Percentiles rank a stretch among this genome's conserved stretches.
Evolutionary conservation across 2,329 filamentous ascomycete species (phyloP).

Genomic region (Microsporum canis): DNA sequence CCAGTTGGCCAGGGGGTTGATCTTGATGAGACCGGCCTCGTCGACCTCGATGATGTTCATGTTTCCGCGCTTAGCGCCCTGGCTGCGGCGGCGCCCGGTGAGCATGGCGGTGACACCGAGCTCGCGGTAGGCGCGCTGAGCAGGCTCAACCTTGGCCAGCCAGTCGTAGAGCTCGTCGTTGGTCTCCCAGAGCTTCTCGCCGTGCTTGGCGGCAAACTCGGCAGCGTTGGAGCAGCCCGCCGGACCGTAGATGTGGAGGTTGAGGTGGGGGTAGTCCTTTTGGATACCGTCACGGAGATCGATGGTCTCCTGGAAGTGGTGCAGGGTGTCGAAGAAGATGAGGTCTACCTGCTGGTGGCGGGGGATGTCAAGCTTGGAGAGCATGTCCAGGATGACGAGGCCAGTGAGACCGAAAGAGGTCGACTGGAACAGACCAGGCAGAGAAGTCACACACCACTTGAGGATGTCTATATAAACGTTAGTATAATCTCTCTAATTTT

Average conservation of each 20-base stretch:
- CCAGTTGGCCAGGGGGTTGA: conserved; percentile 96
- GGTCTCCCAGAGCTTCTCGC: conserved; percentile 70
- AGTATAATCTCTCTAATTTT: conserved; percentile 9
- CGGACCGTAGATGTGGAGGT: conserved; percentile 83
- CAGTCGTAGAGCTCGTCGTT: conserved; percentile 91
- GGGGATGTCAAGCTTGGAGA: conserved; percentile 40
- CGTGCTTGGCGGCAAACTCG: conserved; percentile 74
- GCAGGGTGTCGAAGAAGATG: conserved; percentile 71
- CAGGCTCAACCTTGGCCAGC: conserved; percentile 93
- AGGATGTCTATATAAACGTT: conserved; percentile 54
- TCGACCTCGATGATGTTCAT: conserved; percentile 89
- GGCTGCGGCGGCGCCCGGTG: conserved; percentile 80
- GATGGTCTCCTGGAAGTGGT: conserved; percentile 71
- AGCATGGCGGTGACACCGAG: conserved; percentile 81
- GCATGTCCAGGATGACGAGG: conserved; percentile 66
- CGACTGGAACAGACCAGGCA: conserved; percentile 80
- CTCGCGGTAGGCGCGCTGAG: conserved; percentile 78
- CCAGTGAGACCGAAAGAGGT: conserved; percentile 75
- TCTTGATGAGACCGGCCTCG: conserved; percentile 83
- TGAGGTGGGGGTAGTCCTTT: conserved; percentile 63
- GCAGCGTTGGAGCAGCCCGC: conserved; percentile 58
- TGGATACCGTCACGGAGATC: conserved; percentile 63
- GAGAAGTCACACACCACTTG: conserved; percentile 79
- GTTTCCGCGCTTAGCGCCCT: conserved; percentile 82
- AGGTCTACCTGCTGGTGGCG: conserved; percentile 40